Evolutionary conservation across 2,329 filamentous ascomycete species (phyloP), one percentile per base, ranked within the genome.

Genomic region (Akanthomyces uredinophilus): DNA sequence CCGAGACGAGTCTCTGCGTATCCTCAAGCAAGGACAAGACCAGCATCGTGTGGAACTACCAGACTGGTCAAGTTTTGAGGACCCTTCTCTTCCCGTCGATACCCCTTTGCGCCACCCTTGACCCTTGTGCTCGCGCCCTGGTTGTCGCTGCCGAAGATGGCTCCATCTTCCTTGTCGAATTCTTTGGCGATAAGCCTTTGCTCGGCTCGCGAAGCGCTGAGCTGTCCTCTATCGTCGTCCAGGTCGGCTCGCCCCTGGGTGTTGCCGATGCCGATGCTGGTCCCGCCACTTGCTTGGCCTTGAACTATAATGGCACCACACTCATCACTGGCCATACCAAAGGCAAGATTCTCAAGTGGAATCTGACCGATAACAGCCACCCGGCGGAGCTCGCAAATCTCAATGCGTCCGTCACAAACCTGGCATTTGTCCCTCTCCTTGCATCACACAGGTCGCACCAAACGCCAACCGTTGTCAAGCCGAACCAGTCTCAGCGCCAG

Each of bases 1-100:
- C 77, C 18, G 85, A 87, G 68, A 89, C 89, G 63, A 94, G 91
- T 73, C 87, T 98, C 64, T 93, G 90, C 63, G 83, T 97, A 22
- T 96, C 94, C 3, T 86, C 88, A 7, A 91, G 91, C 66, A 87
- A 85, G 68, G 95, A 98, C 77, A 93, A 91, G 75, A 95, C 91
- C 8, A 91, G 91, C 68, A 88, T 96, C 69, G 81, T 96, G 64
- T 99, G 95, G 95, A 93, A 98, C 75, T 96, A 96, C 72, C 86
- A 87, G 65, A 90, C 86, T 0, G 91, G 91, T 44, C 84, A 86
- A 64, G 80, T 89, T 13, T 78, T 98, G 62, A 86, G 93, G 49
- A 98, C 92, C 4, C 86, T 96, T 66, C 81, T 98, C 46, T 85
- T 98, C 62, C 86, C 90, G 2, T 81, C 83, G n/a, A 79, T 83